Base-by-base conservation (phyloP, 1,284 basidiomycete species). In the Marasmius fiardii region DNA sequence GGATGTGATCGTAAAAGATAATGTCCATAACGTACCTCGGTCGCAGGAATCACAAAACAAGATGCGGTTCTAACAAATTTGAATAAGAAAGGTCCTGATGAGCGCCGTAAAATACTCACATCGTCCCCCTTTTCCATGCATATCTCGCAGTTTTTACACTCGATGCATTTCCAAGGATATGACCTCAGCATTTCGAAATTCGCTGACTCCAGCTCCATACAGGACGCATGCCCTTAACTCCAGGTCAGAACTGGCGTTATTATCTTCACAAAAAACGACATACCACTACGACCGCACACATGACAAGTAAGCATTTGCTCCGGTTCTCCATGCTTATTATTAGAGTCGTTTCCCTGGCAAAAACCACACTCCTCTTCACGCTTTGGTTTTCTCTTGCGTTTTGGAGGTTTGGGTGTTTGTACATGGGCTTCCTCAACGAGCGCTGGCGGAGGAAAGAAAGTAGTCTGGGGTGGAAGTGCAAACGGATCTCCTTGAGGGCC, bases 21-120 rank as follows among this genome's bases (percentile, higher is more conserved):
- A 31, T 14, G 24, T 44, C n/a, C 43, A 31, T 4, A 43, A 66
- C 72, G 43, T 67, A 81, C 92, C 94, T 77, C 94, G 80, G 76
- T 99, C 96, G 69, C 96, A 99, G 51, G 79, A 83, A 75, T 98
- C 96, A 71, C 96, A 99, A 64, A 98, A 92, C 60, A 98, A 73
- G 64, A 98, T 87, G 56, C 84, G 80, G 55, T 80, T 85, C 93
- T 96, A 69, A 43, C 52, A 53, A 56, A 11, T 26, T 54, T 31
- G 55, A 33, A 51, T 45, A 44, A 56, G 31, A 7, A 26, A 20
- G 7, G 37, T 52, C 51, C 31, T 21, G 47, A 55, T 59, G 47
- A 45, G 41, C 58, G 57, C 56, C 37, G 43, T 57, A 12, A 51
- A 44, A 23, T 26, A 79, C 92, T 78, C 75, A 95, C 95, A 71